Base-by-base conservation (phyloP, 1,284 basidiomycete species). In the Ceratobasidium sp. region DNA sequence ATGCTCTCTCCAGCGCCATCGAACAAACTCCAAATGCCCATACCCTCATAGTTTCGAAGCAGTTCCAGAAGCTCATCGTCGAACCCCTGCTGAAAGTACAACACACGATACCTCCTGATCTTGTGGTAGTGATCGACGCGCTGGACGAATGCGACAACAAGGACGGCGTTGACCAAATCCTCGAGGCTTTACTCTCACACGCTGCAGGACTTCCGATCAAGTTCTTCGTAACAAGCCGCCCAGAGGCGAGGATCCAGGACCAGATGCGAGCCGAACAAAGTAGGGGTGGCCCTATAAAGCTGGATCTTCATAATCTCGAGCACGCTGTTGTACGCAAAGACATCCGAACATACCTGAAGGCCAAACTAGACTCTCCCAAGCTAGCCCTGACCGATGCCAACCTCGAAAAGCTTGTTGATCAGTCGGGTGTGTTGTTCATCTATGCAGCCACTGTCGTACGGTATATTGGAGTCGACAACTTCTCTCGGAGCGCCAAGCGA, bases 111-210 rank as follows among this genome's bases (percentile, higher is more conserved):
- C 46, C 61, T 11, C 9, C 23, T 28, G 26, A 44, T 14, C 26
- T 49, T 32, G 23, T 63, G 2, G n/a, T 63, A 5, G 61, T 63
- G 28, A 44, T 63, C 28, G 61, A 63, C 30, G 61, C 61, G 4
- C 18, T 63, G 16, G 61, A 63, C 44, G 61, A 63, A 26, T 63
- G 61, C 28, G 26, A n/a, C 43, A 38, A 9, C n/a, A 9, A 59
- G 16, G 21, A 18, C 3, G 58, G 58, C 44, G 26, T 21, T 2
- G 23, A 7, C 28, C 26, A 9, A 14, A 63, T 63, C 26, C 44
- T 63, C 4, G 44, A 49, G 2, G 26, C 21, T 21, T 28, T 63
- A 1, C 28, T 63, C 0, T 44, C 28, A 44, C n/a, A 18, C 16
- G 54, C 54, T 9, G 16, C 2, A 2, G 28, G 32, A 9, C 38